phyloP scores from a whole-genome alignment of 2,329 filamentous ascomycete species.

The Elsinoe arachidis region DNA sequence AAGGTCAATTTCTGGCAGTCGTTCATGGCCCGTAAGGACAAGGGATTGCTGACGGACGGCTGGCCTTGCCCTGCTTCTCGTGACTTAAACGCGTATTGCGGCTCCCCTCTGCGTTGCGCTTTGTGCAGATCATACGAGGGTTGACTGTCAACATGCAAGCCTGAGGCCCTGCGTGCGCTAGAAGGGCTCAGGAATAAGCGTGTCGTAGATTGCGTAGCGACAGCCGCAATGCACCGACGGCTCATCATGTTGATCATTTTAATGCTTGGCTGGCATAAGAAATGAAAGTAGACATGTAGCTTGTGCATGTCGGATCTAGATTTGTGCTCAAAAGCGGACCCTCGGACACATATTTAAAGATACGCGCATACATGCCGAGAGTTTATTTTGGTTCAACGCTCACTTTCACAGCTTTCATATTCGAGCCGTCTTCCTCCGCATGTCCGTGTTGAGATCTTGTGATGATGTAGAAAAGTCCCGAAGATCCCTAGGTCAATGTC shows the following conservation, averaged over 20 bases:
- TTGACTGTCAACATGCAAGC: not conserved
- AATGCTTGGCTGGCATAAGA: not conserved
- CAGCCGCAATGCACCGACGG: not conserved
- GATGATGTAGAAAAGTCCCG: not conserved
- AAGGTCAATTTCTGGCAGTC: not conserved
- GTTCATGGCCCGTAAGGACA: not conserved
- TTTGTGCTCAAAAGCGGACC: not conserved
- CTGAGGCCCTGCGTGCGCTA: not conserved
- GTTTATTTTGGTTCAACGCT: not conserved
- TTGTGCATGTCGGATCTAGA: not conserved
- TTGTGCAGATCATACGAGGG: constrained; percentile 3
- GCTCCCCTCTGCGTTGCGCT: not conserved
- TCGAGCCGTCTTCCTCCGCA: not conserved
- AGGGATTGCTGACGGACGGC: not conserved
- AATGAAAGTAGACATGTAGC: not conserved
- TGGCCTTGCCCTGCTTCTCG: no score
- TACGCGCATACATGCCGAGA: not conserved
- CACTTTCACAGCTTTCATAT: no score
- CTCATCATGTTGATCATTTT: not conserved
- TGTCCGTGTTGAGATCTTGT: not conserved
- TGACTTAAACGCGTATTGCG: constrained; percentile 5
- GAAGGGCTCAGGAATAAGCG: not conserved
- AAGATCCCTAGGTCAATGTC: not conserved
- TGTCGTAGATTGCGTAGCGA: not conserved
- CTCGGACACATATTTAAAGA: not conserved